Evolutionary conservation across 805 yeast genomes (phyloP), one percentile per base, ranked within the genome.

Genomic region (Nakazawaea anatomiae): DNA sequence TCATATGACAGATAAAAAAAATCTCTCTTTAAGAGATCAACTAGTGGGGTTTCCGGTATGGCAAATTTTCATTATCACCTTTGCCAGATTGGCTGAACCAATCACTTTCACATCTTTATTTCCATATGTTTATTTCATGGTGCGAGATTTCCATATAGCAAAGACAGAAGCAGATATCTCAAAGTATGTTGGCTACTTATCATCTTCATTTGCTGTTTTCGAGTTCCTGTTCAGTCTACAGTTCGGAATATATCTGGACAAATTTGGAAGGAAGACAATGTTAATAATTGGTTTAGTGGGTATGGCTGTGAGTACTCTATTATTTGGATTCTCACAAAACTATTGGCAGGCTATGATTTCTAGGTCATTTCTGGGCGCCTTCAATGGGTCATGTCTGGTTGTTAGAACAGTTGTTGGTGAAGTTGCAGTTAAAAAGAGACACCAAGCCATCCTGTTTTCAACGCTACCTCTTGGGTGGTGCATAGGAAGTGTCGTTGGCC

Each of bases 311-410:
- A 69, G 80, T 9, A 61, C 79, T 52, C 51, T 80, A 31, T 48
- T 72, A 5, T 73, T 83, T 55, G 88, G 88, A 1, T 78, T 81
- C 55, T 67, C 83, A 10, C 67, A 63, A 25, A 77, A 73, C 58
- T 79, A 73, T 58, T 75, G 72, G 59, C 69, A 72, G 65, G 87
- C 87, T 0, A 56, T 83, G 5, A 57, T 67, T 11, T 79, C 87
- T 7, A 68, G 88, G 58, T 68, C 75, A 27, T 54, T 74, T 38
- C 74, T 79, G 67, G 89, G 89, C 0, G 65, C 76, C 1, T 63
- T 81, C 39, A 82, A 82, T 59, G 88, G 87, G 7, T 83, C 82
- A 59, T 78, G 80, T 8, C 82, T 83, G 1, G 87, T 83, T 12
- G 59, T 83, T 36, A 66, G 88, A 60, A 83, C 88, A 0, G 65